Evolutionary conservation across 139 green algal genomes (phyloP).

Genomic region (Chlamydomonas urium): DNA sequence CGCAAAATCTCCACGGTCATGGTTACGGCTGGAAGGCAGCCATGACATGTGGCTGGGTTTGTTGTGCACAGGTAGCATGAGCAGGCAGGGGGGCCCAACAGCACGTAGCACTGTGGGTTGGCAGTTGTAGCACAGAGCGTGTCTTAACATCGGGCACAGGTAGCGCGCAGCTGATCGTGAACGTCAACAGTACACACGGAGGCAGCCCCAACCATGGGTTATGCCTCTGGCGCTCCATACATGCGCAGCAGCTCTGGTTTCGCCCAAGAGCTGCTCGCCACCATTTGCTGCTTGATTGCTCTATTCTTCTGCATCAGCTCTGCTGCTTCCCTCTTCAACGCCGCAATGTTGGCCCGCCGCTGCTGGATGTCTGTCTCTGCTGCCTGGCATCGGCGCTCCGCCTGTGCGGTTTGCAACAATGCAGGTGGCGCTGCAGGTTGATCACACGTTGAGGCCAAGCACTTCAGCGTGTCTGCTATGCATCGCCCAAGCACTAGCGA

Average conservation of each 20-base stretch:
- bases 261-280: background rate
- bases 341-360: background rate
- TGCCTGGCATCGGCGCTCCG: slow-evolving; percentile 4
- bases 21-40: no score
- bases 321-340: slow-evolving; percentile 1
- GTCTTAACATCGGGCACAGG: no score
- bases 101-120: no score
- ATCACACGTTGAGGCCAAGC: background rate
- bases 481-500: background rate
- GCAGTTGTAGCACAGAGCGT: no score
- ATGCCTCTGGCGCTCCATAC: no score
- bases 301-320: background rate
- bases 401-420: background rate
- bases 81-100: no score
- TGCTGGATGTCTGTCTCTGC: slow-evolving; percentile 1
- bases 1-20: no score
- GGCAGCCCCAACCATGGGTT: no score
- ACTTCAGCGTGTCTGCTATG: background rate
- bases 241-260: background rate
- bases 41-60: no score
- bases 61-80: no score
- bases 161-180: no score
- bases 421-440: background rate
- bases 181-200: no score
- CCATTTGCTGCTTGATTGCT: slow-evolving; percentile 7